Base-by-base conservation (phyloP, 192 early-diverging fungal species). In the Haplosporangium gracile region DNA sequence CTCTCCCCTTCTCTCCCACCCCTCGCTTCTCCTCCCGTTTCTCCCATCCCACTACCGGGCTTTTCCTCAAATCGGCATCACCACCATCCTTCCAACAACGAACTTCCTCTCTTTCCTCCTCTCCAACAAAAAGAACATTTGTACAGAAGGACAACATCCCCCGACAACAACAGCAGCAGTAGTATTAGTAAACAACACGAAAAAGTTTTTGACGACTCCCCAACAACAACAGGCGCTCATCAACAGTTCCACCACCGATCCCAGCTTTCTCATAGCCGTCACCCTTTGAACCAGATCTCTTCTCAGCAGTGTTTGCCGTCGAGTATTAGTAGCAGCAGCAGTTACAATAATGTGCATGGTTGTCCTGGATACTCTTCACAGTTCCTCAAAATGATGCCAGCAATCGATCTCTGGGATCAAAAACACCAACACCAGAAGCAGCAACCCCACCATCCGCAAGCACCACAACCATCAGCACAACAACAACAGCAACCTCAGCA, bases 231-330 rank as follows among this genome's bases (percentile, higher is more conserved):
- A 53, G 32, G 57, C 47, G 38, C 49, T 18, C 49, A 57, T 7
- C 29, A 65, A 32, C 60, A 65, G 2, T 10, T 83, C 69, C 76
- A 83, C 55, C 76, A 77, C 68, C 76, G 38, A 26, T 24, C 51
- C 2, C 75, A 82, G 10, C 53, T 55, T 7, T 69, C 55, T 34
- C 65, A 75, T 68, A 49, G 63, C 10, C 43, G 47, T 39, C 82
- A 78, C 65, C 77, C 72, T 55, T 76, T 83, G 10, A 83, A 83
- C 47, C 82, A 55, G 1, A 18, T 68, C 51, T 42, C 65, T 0
- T 73, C 47, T 0, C 82, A 72, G 24, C 57, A 60, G 49, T 75
- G 24, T 22, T 69, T 26, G 34, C 26, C 49, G 18, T 53, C 72
- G 10, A 45, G 16, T 6, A 32, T 72, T 4, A 45, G 2, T 6